A percentile compares a stretch with the other conserved stretches of the same genome.
These are phyloP conservation scores for Aspergillus sp. DNA, from an alignment of 2,329 filamentous ascomycete species.

Conservation along the genomic window DNA sequence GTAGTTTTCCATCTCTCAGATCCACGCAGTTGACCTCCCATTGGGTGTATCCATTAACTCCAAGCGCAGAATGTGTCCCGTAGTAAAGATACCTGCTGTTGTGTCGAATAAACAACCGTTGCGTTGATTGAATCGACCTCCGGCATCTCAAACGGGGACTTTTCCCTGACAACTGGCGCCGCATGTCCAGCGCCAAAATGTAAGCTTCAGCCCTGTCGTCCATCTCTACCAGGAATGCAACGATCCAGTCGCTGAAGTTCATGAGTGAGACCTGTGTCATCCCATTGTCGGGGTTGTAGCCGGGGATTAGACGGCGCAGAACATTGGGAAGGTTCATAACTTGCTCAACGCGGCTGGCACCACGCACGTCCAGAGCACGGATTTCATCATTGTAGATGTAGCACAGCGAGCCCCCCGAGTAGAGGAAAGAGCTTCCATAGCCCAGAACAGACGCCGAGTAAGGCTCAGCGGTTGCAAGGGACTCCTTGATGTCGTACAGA, in stretches of 20 bases:
- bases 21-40: conserved; percentile 63
- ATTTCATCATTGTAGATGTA: conserved; percentile 58
- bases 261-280: conserved; percentile 54
- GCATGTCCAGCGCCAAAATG: conserved; percentile 55
- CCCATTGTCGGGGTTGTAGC: conserved; percentile 34
- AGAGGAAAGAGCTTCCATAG: conserved; percentile 61
- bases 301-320: conserved; percentile 33
- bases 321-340: conserved; percentile 55
- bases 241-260: conserved; percentile 57
- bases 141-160: conserved; percentile 43
- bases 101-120: conserved; percentile 68
- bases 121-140: conserved; percentile 45
- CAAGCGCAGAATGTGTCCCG: conserved; percentile 60
- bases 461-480: conserved; percentile 61
- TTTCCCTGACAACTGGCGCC: conserved; percentile 15
- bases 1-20: conserved; percentile 43
- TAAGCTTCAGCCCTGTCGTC: conserved; percentile 44
- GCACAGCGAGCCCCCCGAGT: conserved; percentile 63
- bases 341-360: conserved; percentile 50
- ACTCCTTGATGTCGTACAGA: conserved; percentile 60
- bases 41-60: conserved; percentile 56
- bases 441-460: conserved; percentile 62
- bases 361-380: conserved; percentile 60
- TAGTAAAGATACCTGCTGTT: conserved; percentile 62
- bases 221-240: conserved; percentile 58